Conservation (phyloP, 1,284 basidiomycete species). For the Anthracocystis walkeri region DNA sequence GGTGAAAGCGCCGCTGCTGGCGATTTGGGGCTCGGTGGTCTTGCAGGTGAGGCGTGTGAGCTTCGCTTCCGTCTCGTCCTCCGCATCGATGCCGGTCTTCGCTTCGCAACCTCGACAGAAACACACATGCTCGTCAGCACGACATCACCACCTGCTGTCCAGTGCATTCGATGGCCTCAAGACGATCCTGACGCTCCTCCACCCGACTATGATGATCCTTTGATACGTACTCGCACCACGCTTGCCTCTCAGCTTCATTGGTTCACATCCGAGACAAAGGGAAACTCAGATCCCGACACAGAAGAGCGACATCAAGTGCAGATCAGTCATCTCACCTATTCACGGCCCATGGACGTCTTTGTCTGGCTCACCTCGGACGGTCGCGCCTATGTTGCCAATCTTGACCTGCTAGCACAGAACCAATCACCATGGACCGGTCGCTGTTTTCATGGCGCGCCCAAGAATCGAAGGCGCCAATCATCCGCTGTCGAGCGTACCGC, state of each 20-base stretch:
- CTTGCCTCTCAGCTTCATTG: conserved; percentile 41
- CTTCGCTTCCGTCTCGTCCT: conserved; percentile 61
- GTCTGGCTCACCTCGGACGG: conserved; percentile 65
- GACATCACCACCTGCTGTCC: conserved; percentile 58
- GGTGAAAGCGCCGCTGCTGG: conserved; percentile 58
- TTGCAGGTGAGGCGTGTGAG: conserved; percentile 46
- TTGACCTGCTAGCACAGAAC: conserved; percentile 41
- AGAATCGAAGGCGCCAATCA: conserved; percentile 26
- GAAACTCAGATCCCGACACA: neutral
- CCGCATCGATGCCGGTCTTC: conserved; percentile 63
- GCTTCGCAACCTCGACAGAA: conserved; percentile 45
- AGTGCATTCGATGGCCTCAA: conserved; percentile 65
- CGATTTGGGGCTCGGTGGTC: conserved; percentile 42
- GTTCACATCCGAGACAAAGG: conserved; percentile 22
- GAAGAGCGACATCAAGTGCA: conserved; percentile 12
- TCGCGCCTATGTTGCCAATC: conserved; percentile 50
- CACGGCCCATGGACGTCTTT: conserved; percentile 61
- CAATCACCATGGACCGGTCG: conserved; percentile 47
- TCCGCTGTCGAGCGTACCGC: conserved; percentile 9
- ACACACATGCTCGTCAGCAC: conserved; percentile 64
- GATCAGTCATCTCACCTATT: conserved; percentile 47
- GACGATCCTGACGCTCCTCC: conserved; percentile 38
- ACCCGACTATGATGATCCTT: conserved; percentile 29
- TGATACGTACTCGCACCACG: conserved; percentile 52
- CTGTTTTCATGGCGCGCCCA: conserved; percentile 50